Evolutionary conservation across 306 rosid genomes (phyloP).

Genomic region (Cucurbita moschata): DNA sequence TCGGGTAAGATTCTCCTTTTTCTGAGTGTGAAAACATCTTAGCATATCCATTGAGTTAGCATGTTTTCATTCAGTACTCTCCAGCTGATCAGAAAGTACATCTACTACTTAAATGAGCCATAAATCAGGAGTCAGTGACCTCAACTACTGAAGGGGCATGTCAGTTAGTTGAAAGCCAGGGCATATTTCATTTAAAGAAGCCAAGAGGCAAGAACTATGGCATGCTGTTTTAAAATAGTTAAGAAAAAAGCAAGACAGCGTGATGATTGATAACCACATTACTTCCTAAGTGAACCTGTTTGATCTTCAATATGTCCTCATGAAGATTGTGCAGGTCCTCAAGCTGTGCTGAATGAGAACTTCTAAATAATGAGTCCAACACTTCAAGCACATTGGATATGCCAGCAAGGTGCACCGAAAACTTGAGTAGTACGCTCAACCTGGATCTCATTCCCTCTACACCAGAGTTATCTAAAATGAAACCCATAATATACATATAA

Average conservation of each 20-base stretch:
- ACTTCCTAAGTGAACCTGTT: constrained; percentile 49
- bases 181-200: neutral
- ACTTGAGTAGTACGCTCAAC: constrained; percentile 52
- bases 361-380: constrained; percentile 78
- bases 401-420: constrained; percentile 52
- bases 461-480: constrained; percentile 49
- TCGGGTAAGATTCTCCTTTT: neutral
- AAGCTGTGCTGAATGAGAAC: constrained; percentile 72
- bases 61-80: neutral
- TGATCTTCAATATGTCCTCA: constrained; percentile 67
- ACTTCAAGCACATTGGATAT: constrained; percentile 80
- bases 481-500: constrained; percentile 10
- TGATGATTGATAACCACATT: neutral
- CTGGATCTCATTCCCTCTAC: constrained; percentile 33
- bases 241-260: neutral
- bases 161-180: neutral
- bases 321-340: constrained; percentile 67
- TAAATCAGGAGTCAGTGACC: neutral
- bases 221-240: neutral
- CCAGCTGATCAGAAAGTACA: neutral
- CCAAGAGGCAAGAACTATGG: neutral
- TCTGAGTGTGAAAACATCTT: neutral
- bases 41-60: neutral
- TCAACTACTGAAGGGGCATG: neutral
- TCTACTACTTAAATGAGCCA: neutral